A percentile compares a stretch with the other conserved stretches of the same genome.
Conservation (phyloP, 164 flowering plant genomes). For the Dillenia turbinata region DNA sequence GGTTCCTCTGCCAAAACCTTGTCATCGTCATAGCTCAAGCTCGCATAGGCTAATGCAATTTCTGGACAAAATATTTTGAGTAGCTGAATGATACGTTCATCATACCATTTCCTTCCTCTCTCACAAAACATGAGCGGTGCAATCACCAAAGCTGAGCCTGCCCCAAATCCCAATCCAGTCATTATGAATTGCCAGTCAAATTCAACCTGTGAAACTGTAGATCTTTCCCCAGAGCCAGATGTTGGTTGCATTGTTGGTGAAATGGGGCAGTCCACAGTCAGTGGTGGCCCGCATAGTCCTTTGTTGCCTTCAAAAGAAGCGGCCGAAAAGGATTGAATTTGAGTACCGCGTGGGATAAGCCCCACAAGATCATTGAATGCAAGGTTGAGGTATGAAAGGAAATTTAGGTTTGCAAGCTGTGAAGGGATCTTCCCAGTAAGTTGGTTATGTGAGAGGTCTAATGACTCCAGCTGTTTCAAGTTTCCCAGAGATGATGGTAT, state of each 20-base stretch:
- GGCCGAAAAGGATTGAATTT: slow-evolving; percentile 27
- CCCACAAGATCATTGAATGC: slow-evolving; percentile 41
- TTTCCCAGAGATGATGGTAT: slow-evolving; percentile 41
- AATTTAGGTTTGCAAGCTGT: slow-evolving; percentile 26
- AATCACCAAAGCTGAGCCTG: slow-evolving; percentile 34
- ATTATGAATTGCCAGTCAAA: slow-evolving; percentile 41
- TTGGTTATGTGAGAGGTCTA: slow-evolving; percentile 38
- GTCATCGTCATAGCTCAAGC: slow-evolving; percentile 9
- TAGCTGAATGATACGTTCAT: slow-evolving; percentile 20
- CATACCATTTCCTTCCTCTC: slow-evolving; percentile 34
- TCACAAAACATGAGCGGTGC: slow-evolving; percentile 35
- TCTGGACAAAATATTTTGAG: slow-evolving; percentile 23
- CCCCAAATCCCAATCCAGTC: slow-evolving; percentile 45
- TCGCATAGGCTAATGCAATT: slow-evolving; percentile 18
- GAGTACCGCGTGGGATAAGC: slow-evolving; percentile 25
- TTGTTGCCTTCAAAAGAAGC: slow-evolving; percentile 28
- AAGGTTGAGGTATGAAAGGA: slow-evolving; percentile 36
- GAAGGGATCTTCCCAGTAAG: slow-evolving; percentile 35
- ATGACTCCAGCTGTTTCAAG: slow-evolving; percentile 31
- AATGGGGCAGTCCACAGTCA: slow-evolving; percentile 9
- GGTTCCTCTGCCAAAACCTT: slow-evolving; percentile 24
- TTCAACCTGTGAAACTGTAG: background rate
- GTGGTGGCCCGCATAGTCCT: slow-evolving; percentile 46
- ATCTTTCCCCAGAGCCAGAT: background rate
- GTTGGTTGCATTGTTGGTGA: background rate